Evolutionary conservation across 345 rosid species (phyloP).

Genomic region (Eucalyptus erythrocorys): DNA sequence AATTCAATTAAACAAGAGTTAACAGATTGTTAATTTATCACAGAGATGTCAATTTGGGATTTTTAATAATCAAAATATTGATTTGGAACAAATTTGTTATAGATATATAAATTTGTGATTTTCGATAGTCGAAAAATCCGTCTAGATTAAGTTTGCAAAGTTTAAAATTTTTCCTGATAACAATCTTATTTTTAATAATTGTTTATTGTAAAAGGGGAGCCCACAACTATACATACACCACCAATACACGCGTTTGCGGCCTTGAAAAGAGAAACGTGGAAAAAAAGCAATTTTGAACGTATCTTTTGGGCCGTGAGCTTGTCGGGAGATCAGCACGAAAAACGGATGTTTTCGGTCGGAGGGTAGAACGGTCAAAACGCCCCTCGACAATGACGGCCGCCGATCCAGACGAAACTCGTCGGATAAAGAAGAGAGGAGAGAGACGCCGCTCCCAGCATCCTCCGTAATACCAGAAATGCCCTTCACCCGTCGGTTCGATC

Average conservation of each 20-base stretch:
- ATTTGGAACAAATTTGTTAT: no score
- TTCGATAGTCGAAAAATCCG: fast-evolving
- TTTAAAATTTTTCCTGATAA: no score
- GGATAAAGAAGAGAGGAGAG: neutral
- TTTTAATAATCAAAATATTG: no score
- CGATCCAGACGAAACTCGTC: neutral
- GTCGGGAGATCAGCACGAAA: neutral
- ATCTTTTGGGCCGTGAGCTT: neutral
- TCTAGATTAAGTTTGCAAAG: no score
- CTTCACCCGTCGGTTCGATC: neutral
- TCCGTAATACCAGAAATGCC: neutral
- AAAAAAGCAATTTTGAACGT: neutral
- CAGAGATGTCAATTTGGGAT: no score
- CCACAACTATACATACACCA: fast-evolving
- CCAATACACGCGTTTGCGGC: neutral
- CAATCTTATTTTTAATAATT: neutral
- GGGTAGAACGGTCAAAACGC: neutral
- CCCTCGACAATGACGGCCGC: neutral
- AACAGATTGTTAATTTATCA: no score
- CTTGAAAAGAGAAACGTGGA: neutral
- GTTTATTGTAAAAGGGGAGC: neutral
- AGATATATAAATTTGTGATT: no score
- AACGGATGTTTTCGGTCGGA: neutral
- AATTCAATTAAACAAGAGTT: no score
- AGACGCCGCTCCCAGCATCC: neutral